These are phyloP conservation scores for Apiospora arundinis DNA, from an alignment of 2,329 filamentous ascomycete genomes.

Conservation along the genomic window DNA sequence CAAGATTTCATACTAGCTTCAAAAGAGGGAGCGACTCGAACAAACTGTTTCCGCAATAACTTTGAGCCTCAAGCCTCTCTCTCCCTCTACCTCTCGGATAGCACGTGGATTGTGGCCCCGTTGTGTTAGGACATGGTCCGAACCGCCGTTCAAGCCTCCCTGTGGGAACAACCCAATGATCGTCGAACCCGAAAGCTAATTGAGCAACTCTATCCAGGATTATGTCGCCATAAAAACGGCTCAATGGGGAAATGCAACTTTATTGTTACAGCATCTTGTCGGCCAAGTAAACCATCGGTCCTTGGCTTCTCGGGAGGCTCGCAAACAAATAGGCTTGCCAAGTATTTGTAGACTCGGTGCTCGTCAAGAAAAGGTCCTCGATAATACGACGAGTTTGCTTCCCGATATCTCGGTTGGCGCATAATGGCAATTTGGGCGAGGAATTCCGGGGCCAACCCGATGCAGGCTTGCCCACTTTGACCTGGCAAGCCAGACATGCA, in stretches of 20 bases:
- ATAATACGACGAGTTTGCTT: background rate
- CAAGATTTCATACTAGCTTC: background rate
- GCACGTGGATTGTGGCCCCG: background rate
- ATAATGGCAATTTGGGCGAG: background rate
- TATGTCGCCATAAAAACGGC: background rate
- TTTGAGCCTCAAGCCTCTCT: background rate
- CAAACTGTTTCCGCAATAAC: background rate
- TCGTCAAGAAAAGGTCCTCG: background rate
- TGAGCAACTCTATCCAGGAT: slow-evolving; percentile 7
- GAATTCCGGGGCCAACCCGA: background rate
- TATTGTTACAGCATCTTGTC: background rate
- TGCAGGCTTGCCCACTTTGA: background rate
- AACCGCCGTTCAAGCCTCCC: background rate
- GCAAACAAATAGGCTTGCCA: background rate
- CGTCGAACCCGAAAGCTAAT: slow-evolving; percentile 1
- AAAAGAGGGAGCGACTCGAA: background rate
- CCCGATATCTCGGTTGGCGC: background rate
- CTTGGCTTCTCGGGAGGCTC: background rate
- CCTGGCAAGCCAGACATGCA: background rate
- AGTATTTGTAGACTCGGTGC: background rate
- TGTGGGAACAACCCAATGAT: background rate
- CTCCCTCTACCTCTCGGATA: background rate
- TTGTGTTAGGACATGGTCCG: background rate
- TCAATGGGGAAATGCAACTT: slow-evolving; percentile 3
- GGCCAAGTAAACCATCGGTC: background rate